Evolutionary conservation across 495 filamentous ascomycete genomes (phyloP).

Genomic region (Annulohypoxylon bovei): DNA sequence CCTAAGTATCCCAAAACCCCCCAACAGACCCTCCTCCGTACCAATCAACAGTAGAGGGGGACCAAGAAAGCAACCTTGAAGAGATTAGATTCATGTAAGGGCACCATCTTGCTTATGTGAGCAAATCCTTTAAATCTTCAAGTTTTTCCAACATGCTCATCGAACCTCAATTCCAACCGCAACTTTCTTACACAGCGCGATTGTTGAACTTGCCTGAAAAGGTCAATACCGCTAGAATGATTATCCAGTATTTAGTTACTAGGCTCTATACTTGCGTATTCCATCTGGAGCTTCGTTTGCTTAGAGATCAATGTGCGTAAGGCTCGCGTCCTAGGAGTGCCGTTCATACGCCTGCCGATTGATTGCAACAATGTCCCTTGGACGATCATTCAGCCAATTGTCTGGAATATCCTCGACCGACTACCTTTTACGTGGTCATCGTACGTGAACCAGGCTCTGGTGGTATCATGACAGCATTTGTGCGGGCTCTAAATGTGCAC

Average conservation of each 20-base stretch:
- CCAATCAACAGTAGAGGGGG: no score
- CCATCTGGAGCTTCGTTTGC: not conserved
- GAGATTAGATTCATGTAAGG: no score
- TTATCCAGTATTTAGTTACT: not conserved
- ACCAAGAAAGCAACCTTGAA: no score
- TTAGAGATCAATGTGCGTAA: not conserved
- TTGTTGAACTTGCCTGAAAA: no score
- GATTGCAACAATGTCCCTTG: slow-evolving; percentile 30
- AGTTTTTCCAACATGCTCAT: no score
- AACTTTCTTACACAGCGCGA: no score
- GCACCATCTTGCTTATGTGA: no score
- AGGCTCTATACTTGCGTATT: not conserved
- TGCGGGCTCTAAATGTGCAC: slow-evolving; percentile 30
- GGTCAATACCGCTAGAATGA: not conserved
- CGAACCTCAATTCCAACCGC: no score
- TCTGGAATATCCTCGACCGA: slow-evolving; percentile 28
- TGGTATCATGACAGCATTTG: slow-evolving; percentile 34
- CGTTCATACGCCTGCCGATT: slow-evolving; percentile 30
- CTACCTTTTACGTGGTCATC: slow-evolving; percentile 26
- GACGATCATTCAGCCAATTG: slow-evolving; percentile 23
- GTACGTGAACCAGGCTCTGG: not conserved
- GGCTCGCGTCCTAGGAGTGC: slow-evolving; percentile 20
- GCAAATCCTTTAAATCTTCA: no score
- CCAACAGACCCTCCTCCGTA: no score
- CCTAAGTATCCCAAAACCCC: no score